Evolutionary conservation across 305 asterid genomes (phyloP).

Genomic region (Solanum hybrid): DNA sequence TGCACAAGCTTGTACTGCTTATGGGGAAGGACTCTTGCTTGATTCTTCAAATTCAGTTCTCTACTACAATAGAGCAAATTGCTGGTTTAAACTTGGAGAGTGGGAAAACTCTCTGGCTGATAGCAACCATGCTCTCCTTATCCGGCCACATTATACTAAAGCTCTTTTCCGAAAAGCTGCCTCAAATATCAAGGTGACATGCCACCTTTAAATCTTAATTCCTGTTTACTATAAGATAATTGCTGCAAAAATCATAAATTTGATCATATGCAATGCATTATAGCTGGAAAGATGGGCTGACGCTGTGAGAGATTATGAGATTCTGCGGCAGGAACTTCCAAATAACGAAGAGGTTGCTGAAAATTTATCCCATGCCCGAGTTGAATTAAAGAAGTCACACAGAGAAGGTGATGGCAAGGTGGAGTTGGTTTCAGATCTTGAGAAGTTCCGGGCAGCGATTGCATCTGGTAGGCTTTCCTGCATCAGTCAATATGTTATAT

Average conservation of each 20-base stretch:
- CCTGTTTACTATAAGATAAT: neutral
- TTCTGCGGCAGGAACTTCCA: conserved; percentile 49
- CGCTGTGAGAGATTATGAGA: conserved; percentile 60
- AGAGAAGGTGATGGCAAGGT: conserved; percentile 72
- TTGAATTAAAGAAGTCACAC: conserved; percentile 44
- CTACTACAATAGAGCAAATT: conserved; percentile 93
- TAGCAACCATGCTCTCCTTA: conserved; percentile 65
- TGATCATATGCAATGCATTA: neutral
- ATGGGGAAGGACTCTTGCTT: conserved; percentile 65
- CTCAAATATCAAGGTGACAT: conserved; percentile 58
- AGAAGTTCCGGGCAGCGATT: conserved; percentile 55
- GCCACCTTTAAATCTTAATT: neutral
- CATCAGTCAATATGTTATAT: neutral
- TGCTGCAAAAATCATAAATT: neutral
- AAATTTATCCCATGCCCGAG: conserved; percentile 41
- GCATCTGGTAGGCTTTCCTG: conserved; percentile 32
- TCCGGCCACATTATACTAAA: conserved; percentile 72
- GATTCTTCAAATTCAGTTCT: conserved; percentile 75
- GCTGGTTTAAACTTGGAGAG: conserved; percentile 77
- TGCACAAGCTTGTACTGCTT: conserved; percentile 85
- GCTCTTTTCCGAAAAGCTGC: conserved; percentile 88
- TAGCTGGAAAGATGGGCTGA: conserved; percentile 69
- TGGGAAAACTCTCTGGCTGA: conserved; percentile 73
- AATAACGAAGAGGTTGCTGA: conserved; percentile 54
- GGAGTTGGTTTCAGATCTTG: conserved; percentile 41